Conservation (phyloP, 768 basidiomycete genomes). For the Tephrocybe rancida region DNA sequence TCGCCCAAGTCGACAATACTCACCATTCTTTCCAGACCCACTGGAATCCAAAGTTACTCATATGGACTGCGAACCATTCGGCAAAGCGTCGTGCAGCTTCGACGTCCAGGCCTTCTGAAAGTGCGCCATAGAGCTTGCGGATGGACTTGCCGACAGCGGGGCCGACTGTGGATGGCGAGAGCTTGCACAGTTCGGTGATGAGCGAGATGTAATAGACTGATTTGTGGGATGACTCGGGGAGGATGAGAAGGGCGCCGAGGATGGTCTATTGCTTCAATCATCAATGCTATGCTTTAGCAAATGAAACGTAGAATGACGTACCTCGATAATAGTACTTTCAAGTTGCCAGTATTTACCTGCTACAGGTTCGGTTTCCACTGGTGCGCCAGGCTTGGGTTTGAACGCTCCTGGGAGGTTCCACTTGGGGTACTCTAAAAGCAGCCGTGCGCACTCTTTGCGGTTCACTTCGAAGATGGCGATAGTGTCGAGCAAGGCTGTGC, state of each 20-base stretch:
- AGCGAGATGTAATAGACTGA: conserved; percentile 85
- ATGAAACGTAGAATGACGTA: conserved; percentile 26
- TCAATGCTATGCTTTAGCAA: neutral
- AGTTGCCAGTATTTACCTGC: conserved; percentile 81
- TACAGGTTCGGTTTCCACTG: conserved; percentile 49
- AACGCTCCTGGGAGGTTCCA: conserved; percentile 87
- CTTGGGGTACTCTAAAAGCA: conserved; percentile 84
- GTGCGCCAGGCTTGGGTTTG: conserved; percentile 71
- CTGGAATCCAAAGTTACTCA: conserved; percentile 97
- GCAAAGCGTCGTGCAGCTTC: conserved; percentile 82
- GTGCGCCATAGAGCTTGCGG: conserved; percentile 74
- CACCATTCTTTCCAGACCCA: conserved; percentile 99
- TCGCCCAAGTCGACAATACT: conserved; percentile 21
- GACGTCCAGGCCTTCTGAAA: conserved; percentile 88
- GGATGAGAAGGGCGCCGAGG: conserved; percentile 70
- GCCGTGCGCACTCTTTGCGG: conserved; percentile 89
- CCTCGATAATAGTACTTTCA: conserved; percentile 89
- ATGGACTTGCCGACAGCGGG: conserved; percentile 97
- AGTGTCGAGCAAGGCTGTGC: conserved; percentile 72
- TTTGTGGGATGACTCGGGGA: conserved; percentile 79
- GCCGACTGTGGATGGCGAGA: conserved; percentile 90
- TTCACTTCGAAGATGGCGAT: conserved; percentile 94
- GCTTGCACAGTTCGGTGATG: conserved; percentile 92
- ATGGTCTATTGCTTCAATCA: conserved; percentile 49
- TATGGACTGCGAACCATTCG: conserved; percentile 95